phyloP scores from a whole-genome alignment of 225 moss, liverwort and hornwort species.

The Sphagnum contortum region DNA sequence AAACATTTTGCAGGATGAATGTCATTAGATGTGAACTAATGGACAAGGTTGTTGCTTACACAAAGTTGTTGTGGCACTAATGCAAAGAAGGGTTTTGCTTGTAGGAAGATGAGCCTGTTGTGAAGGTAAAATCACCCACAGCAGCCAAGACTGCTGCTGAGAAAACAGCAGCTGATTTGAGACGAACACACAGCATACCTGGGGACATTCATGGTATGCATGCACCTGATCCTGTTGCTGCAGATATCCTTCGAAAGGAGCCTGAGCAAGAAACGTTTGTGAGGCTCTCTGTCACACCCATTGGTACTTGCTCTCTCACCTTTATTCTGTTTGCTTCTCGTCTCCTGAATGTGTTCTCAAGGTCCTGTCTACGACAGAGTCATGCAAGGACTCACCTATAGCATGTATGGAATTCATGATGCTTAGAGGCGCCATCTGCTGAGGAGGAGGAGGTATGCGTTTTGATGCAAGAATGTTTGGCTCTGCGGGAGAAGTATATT shows the following conservation, averaged over 20 bases:
- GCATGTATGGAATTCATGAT: too few species aligned
- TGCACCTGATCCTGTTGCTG: slow-evolving; percentile 82
- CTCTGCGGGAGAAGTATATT: slow-evolving; percentile 66
- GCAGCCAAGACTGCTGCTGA: slow-evolving; percentile 16
- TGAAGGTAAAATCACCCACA: slow-evolving; percentile 29
- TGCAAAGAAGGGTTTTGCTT: background rate
- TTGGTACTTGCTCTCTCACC: slow-evolving; percentile 26
- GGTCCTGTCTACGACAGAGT: background rate
- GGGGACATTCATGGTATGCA: slow-evolving; percentile 87
- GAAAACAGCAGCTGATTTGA: slow-evolving; percentile 28
- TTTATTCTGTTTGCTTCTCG: background rate
- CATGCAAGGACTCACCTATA: too few species aligned
- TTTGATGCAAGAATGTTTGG: slow-evolving; percentile 76
- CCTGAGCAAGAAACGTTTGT: slow-evolving; percentile 91
- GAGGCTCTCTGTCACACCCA: slow-evolving; percentile 72
- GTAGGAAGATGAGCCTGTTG: slow-evolving; percentile 52
- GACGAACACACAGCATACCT: slow-evolving; percentile 58
- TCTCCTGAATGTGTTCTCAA: background rate
- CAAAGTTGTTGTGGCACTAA: too few species aligned
- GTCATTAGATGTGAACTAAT: too few species aligned
- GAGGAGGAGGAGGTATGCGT: slow-evolving; percentile 90
- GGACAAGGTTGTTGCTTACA: too few species aligned
- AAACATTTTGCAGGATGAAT: too few species aligned
- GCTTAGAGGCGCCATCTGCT: slow-evolving; percentile 62
- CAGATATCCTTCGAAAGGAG: slow-evolving; percentile 88